Evolutionary conservation across 2,329 filamentous ascomycete genomes (phyloP), one percentile per base, ranked within the genome.

Genomic region (Orbilia ellipsospora): DNA sequence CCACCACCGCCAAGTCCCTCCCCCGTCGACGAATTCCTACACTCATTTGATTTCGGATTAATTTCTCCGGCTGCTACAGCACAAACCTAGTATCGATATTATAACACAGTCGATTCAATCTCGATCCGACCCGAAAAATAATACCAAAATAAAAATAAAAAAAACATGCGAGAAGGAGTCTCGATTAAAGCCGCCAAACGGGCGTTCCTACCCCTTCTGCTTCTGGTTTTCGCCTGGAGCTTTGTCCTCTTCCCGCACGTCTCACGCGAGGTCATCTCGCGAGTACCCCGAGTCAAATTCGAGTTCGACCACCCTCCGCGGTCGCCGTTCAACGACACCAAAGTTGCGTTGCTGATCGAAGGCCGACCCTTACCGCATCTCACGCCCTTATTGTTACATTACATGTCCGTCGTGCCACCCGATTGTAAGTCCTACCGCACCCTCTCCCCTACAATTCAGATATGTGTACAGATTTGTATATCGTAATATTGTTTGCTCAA

Each of bases 261-360:
- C 31, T 63, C 63, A 1, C 31, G 40, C 0, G 44, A 59, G 7
- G 64, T 74, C 2, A 74, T 74, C 56, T 59, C 70, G 12, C 50
- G 63, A 6, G 63, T 76, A 4, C 73, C 73, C 6, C 56, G 65
- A 13, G 45, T 76, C 26, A 61, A 50, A 2, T 61, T 76, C 65
- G 61, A 61, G 20, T 76, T 61, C 31, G 20, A 28, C 13, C 59
- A 69, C 26, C 45, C 60, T 12, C 81, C 82, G 5, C 81, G 80
- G 31, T 81, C 82, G 28, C 81, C 81, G 10, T 85, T 82, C 81
- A 86, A 87, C 79, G 81, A 82, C 59, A 84, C 83, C 77, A 87
- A 88, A 79, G 83, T 88, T 44, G 87, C 86, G 36, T 83, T 88
- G 10, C 82, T 88, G 18, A 84, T 88, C 73, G 87, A 88, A 79